Base-by-base conservation (phyloP, 768 basidiomycete genomes). In the Kwoniella sp. region DNA sequence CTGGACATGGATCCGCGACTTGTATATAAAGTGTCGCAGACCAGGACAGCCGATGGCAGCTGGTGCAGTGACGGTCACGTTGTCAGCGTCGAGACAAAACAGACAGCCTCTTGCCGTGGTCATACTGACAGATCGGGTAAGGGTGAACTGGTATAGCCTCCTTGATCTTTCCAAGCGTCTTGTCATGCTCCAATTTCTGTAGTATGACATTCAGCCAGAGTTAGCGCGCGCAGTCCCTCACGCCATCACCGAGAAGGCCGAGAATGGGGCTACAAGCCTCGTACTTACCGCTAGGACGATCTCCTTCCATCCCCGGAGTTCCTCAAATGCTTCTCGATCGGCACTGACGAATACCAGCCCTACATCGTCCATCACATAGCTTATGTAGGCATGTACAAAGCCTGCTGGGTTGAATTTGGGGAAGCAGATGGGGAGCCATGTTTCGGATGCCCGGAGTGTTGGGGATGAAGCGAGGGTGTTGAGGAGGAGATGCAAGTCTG, bases 381-480 rank as follows among this genome's bases (percentile, higher is more conserved):
- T 76, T 58, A 97, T 86, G 73, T 94, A 96, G 13, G 92, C 90
- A 78, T 99, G 92, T 28, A 95, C 88, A 80, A 97, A 97, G 0
- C 89, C 89, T 4, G 87, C 82, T 0, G 91, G 84, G 74, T 97
- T 92, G 84, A 91, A 98, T 79, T 93, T 93, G 0, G 96, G 95
- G 2, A 99, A 85, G 78, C 96, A 98, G 53, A 99, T 86, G 1
- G 96, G 96, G 8, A 98, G 86, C 92, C 93, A 99, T 5, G 90
- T 89, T 15, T 93, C 90, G 7, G 92, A 84, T 5, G 72, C 88
- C 0, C 68, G 89, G 9, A 88, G 87, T 1, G 88, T 90, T 4
- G 92, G 89, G 0, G 92, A 90, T 0, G 91, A 86, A 62, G 90
- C 86, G 8, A 97, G 86, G 1, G 93, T 95, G 76, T 95, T 97